Base-by-base conservation (phyloP, 2,329 filamentous ascomycete genomes). In the Lachnellula occidentalis region DNA sequence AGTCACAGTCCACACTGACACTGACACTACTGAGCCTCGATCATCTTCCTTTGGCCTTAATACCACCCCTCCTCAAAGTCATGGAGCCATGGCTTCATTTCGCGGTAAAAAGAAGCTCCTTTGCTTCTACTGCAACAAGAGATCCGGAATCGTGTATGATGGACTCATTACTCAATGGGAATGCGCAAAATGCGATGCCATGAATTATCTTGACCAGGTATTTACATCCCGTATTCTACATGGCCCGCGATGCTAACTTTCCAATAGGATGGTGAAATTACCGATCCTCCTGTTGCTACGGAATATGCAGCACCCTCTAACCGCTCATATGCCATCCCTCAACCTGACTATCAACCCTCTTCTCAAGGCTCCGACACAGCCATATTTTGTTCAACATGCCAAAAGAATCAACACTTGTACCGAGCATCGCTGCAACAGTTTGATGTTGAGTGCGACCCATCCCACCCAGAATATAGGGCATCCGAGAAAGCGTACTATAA, bases 131-230 rank as follows among this genome's bases (percentile, higher is more conserved):
- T 96, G 92, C 71, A 87, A 88, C 63, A 78, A 78, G 68, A 82
- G 80, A 63, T 87, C 87, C 34, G 75, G 77, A 34, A 76, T 81
- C 53, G 75, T 72, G 60, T 84, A 80, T 64, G 79, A 83, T 63
- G 80, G 81, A 31, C 67, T 69, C 50, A 76, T 82, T 54, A 78
- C 77, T 68, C 79, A 83, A 65, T 96, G 92, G 72, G 76, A 84
- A 45, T 96, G 91, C 72, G 73, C 79, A 19, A 76, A 80, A 58
- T 99, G 94, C 76, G 88, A 94, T 65, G 88, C 92, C 17, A 84
- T 86, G 56, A 99, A 97, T 71, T 88, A 90, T 73, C 77, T 96
- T 34, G 94, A 99, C 69, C 79, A 92, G 75, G 91, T 94, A 74
- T 56, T 76, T 68, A 36, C 34, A 39, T 52, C 48, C 19, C 15